Evolutionary conservation across 2,329 filamentous ascomycete species (phyloP).

Genomic region (Fusarium sp.): DNA sequence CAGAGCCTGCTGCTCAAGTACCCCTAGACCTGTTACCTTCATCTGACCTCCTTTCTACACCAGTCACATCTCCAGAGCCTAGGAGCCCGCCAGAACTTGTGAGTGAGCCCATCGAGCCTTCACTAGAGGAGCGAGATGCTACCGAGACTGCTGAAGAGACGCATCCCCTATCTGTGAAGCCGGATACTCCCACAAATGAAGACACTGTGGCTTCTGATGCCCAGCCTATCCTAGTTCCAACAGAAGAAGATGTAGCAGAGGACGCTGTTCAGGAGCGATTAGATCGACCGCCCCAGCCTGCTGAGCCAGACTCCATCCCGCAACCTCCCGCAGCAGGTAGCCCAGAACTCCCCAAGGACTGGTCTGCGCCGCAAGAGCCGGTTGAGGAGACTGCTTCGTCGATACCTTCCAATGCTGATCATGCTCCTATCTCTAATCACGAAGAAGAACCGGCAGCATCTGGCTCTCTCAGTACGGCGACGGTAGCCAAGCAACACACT

Average conservation of each 20-base stretch:
- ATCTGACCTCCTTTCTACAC: not conserved
- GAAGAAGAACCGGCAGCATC: not conserved
- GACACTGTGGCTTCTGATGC: not conserved
- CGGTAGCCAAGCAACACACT: not conserved
- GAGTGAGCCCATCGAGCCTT: not conserved
- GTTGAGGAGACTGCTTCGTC: not conserved
- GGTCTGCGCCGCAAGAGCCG: not conserved
- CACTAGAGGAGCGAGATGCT: not conserved
- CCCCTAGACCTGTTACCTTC: not conserved
- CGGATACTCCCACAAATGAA: not conserved
- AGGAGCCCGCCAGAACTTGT: not conserved
- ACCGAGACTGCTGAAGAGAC: not conserved
- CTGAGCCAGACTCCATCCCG: not conserved
- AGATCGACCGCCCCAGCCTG: constrained; percentile 2
- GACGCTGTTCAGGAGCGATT: not conserved
- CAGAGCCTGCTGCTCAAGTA: not conserved
- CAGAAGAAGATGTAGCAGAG: not conserved
- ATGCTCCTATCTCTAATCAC: not conserved
- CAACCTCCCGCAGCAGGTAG: not conserved
- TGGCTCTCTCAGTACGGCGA: not conserved
- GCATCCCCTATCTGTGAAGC: not conserved
- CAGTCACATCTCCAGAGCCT: not conserved
- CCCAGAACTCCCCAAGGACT: not conserved
- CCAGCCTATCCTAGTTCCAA: not conserved
- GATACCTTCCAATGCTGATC: not conserved